Base-by-base conservation (phyloP, 2,329 filamentous ascomycete species). In the Apiospora arundinis region DNA sequence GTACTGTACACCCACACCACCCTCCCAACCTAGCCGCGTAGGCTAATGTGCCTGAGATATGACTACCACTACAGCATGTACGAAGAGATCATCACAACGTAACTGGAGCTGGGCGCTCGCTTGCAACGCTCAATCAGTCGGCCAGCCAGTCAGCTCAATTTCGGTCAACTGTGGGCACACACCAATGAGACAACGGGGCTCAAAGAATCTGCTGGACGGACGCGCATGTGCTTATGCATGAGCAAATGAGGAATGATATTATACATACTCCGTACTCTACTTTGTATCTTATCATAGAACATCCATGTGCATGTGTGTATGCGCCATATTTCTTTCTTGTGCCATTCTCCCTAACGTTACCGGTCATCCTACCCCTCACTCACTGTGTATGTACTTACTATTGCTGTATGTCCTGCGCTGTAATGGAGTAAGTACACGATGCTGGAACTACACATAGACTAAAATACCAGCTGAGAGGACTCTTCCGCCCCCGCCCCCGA, bases 81-180 rank as follows among this genome's bases (percentile, higher is more conserved):
- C 12, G 16, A 16, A 56, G 23, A 7, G 49, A 56, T 56, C 14
- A 42, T 32, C 12, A 25, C 9, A 42, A 42, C 40, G 49, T 32
- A 56, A 56, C 25, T 56, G 25, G 25, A 56, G 12, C 12, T 25
- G 49, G 25, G 25, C 28, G 12, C 12, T 25, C 23, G 48, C 48
- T 23, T 4, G 9, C 21, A 12, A 25, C 49, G 49, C 48, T 37
- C 28, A 60, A 6, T 21, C 56, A 40, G 56, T 40, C 56, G 40
- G 56, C 32, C 32, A 60, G 16, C 21, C 52, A 21, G 52, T 60
- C 52, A 60, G 52, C 52, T 60, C 52, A 60, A 60, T 60, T 28
- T 60, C 52, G 52, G 16, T 60, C 28, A 46, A 37, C 52, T 8
- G 28, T 60, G 28, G 52, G 8, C 52, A 60, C 28, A 3, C 28